Conservation (phyloP, 495 filamentous ascomycete species). For the Daldinia caldariorum region DNA sequence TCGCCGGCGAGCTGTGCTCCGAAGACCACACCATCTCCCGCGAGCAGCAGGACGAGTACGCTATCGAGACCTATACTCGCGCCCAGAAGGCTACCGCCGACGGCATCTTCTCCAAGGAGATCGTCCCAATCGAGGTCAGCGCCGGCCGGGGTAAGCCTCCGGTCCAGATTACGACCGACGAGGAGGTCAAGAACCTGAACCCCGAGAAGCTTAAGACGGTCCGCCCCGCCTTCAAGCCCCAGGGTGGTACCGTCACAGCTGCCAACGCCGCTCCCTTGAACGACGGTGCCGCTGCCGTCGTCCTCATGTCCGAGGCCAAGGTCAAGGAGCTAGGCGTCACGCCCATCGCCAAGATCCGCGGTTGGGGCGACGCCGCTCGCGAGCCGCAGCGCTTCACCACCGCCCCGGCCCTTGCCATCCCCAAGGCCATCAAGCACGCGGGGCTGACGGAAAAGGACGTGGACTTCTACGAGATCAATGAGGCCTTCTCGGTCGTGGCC, state of each 20-base stretch:
- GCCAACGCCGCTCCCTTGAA: slow-evolving; percentile 96
- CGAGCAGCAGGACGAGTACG: slow-evolving; percentile 90
- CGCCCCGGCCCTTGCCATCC: slow-evolving; percentile 91
- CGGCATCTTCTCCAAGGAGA: slow-evolving; percentile 84
- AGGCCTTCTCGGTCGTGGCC: slow-evolving; percentile 97
- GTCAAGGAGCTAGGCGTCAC: slow-evolving; percentile 88
- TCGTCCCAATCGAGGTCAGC: slow-evolving; percentile 86
- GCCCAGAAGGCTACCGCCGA: slow-evolving; percentile 83
- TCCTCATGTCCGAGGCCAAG: slow-evolving; percentile 89
- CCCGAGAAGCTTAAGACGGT: slow-evolving; percentile 86
- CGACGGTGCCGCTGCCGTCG: slow-evolving; percentile 89
- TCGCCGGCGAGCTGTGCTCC: slow-evolving; percentile 91
- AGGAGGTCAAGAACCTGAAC: slow-evolving; percentile 98
- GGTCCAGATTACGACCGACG: slow-evolving; percentile 82
- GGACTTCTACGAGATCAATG: slow-evolving; percentile 98
- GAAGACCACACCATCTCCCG: slow-evolving; percentile 81
- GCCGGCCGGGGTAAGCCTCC: slow-evolving; percentile 90
- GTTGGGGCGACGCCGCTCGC: slow-evolving; percentile 94
- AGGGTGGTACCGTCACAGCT: slow-evolving; percentile 90
- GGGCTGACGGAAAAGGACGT: slow-evolving; percentile 76
- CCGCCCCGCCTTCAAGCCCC: slow-evolving; percentile 84
- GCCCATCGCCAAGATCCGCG: slow-evolving; percentile 92
- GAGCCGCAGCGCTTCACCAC: slow-evolving; percentile 95
- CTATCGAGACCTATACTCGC: slow-evolving; percentile 89
- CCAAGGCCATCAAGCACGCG: slow-evolving; percentile 95